Evolutionary conservation across 441 rosid species (phyloP), one percentile per base, ranked within the genome.

Genomic region (Croton laevigatus): DNA sequence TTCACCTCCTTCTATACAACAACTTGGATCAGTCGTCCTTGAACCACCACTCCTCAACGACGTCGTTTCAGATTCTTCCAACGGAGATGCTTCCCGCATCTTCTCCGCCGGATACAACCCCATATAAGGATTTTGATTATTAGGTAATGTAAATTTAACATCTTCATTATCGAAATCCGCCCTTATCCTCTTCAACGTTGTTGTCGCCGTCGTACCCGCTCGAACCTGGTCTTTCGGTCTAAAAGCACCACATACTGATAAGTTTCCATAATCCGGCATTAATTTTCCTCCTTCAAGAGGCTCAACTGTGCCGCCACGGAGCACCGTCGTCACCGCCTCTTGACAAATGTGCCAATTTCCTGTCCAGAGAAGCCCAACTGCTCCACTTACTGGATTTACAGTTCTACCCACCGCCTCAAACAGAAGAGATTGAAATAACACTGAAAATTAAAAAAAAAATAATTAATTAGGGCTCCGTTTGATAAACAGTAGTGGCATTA

Each of bases 381-480:
- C 82, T 2, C 89, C 89, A 23, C 73, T 74, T 9, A 83, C 73
- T 0, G 89, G 89, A 72, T 86, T 81, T 27, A 82, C 83, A 17
- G 81, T 68, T 46, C 89, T 74, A 13, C 89, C 89, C 34, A 85
- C 83, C 1, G 89, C 89, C 78, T 86, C 87, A 22, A 79, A 86
- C 13, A 86, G 59, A n/a, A 86, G 74, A n/a, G 89, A 86, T 57
- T 75, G 81, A 27, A 83, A 86, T 48, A 81, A 77, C 20, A 78
- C 89, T 86, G 83, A 38, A 71, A 68, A 0, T 34, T 32, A 7
- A 14, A 0, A 23, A 0, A 66, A 17, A 57, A 23, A 27, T 1
- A 27, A 27, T 2, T 27, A 2, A 27, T 27, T 27, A 27, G 2
- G 32, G 32, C 32, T 27, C 32, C 32, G 32, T 27, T 27, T 27